phyloP scores from a whole-genome alignment of 768 basidiomycete species.

The Tricholoma bakamatsutake region DNA sequence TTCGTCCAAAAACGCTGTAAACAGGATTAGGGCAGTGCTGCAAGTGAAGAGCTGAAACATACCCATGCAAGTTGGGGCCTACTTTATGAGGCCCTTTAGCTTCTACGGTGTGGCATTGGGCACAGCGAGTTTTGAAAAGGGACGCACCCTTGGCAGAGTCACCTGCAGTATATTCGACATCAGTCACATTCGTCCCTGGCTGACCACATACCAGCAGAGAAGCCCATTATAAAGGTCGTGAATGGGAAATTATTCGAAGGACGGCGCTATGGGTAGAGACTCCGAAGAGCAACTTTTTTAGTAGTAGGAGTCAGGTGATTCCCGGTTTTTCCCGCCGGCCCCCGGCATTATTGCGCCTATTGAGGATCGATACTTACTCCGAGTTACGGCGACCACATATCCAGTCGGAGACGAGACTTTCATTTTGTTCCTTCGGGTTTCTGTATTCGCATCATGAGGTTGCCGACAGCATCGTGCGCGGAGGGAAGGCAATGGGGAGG shows the following conservation, averaged over 20 bases:
- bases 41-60: conserved; percentile 19
- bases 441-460: no score
- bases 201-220: conserved; percentile 31
- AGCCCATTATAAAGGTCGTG: conserved; percentile 28
- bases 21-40: not conserved
- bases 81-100: conserved; percentile 80
- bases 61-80: conserved; percentile 95
- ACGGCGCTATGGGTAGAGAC: conserved; percentile 3
- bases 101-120: conserved; percentile 88
- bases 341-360: no score
- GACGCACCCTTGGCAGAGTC: conserved; percentile 85
- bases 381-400: no score
- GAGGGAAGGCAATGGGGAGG: no score
- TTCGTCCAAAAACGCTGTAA: conserved; percentile 73
- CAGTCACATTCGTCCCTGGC: conserved; percentile 33
- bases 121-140: conserved; percentile 95
- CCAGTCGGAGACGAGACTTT: no score
- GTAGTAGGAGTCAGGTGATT: conserved; percentile 11
- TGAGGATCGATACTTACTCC: no score
- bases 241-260: conserved; percentile 11
- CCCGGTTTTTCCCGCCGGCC: conserved; percentile 14
- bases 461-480: no score
- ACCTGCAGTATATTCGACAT: conserved; percentile 48
- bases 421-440: no score
- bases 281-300: conserved; percentile 11